phyloP scores from a whole-genome alignment of 768 basidiomycete genomes.

The Panellus pusillus region DNA sequence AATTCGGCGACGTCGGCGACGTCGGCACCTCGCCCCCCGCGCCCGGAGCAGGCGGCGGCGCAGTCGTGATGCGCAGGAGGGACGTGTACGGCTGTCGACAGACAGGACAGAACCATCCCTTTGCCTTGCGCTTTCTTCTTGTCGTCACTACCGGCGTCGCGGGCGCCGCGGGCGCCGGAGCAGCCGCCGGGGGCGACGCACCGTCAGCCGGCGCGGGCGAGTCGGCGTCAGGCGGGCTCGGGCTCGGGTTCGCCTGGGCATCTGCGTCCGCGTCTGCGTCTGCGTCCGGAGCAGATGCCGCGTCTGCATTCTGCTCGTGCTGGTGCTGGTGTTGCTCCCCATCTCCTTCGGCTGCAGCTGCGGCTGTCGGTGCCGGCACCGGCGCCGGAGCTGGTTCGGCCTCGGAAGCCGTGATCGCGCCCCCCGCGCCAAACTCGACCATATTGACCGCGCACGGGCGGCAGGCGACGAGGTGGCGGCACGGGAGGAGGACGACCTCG shows the following conservation, averaged over 20 bases:
- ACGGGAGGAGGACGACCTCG: slow-evolving; percentile 91
- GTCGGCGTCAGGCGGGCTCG: slow-evolving; percentile 25
- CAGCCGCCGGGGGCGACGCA: slow-evolving; percentile 22
- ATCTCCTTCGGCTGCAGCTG: too few relatives aligned
- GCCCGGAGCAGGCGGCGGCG: slow-evolving; percentile 45
- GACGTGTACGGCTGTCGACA: slow-evolving; percentile 95
- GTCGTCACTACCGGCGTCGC: slow-evolving; percentile 32
- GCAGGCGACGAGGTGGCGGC: slow-evolving; percentile 92
- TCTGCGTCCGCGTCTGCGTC: too few relatives aligned
- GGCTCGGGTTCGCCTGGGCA: too few relatives aligned
- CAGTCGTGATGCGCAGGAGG: slow-evolving; percentile 76
- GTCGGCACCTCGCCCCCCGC: not conserved
- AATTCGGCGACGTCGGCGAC: slow-evolving; percentile 20
- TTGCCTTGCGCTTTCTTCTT: slow-evolving; percentile 87
- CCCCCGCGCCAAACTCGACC: slow-evolving; percentile 96
- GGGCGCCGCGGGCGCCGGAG: not conserved
- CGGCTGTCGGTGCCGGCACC: slow-evolving; percentile 26
- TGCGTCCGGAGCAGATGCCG: not conserved
- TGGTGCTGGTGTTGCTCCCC: too few relatives aligned
- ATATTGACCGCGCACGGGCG: slow-evolving; percentile 95
- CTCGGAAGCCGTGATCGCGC: slow-evolving; percentile 51
- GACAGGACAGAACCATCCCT: slow-evolving; percentile 97
- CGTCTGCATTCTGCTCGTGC: slow-evolving; percentile 20
- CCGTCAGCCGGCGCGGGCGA: slow-evolving; percentile 23
- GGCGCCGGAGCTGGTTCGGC: slow-evolving; percentile 22